Percentiles rank a stretch among this genome's conserved stretches.
These are phyloP conservation scores for Clarireedia hainanense DNA, from an alignment of 2,329 filamentous ascomycete species.

Conservation along the genomic window DNA sequence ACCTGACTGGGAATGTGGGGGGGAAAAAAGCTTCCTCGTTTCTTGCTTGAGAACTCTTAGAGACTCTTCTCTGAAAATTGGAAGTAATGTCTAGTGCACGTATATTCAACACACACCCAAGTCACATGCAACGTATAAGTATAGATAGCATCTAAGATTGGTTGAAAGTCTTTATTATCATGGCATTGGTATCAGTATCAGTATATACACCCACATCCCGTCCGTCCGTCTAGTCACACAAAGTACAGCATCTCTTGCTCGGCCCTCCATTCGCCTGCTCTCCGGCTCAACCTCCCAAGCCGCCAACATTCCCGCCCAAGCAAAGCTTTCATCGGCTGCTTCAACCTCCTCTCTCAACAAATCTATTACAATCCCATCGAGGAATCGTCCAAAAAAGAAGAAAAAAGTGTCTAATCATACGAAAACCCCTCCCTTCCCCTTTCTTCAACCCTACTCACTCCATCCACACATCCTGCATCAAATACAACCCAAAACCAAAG, in stretches of 20 bases:
- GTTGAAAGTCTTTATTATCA: conserved; percentile 4
- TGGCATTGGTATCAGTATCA: conserved; percentile 2
- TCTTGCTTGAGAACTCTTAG: no score
- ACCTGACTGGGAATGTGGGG: no score
- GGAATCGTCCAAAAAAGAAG: not conserved
- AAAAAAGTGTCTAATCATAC: not conserved
- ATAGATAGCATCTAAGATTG: not conserved
- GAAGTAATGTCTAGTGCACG: no score
- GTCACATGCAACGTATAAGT: not conserved
- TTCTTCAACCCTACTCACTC: not conserved
- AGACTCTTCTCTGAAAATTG: no score
- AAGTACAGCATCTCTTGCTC: not conserved
- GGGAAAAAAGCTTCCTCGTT: no score
- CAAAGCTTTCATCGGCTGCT: no score
- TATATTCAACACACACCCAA: not conserved
- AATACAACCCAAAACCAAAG: conserved; percentile 7
- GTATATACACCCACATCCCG: conserved; percentile 1
- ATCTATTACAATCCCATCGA: no score
- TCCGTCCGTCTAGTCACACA: not conserved
- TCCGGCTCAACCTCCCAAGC: not conserved
- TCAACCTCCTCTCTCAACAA: no score
- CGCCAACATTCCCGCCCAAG: not conserved
- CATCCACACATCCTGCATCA: not conserved
- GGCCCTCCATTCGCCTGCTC: not conserved
- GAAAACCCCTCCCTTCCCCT: not conserved